phyloP scores from a whole-genome alignment of 2,329 filamentous ascomycete genomes.

The Aspergillus proliferans region DNA sequence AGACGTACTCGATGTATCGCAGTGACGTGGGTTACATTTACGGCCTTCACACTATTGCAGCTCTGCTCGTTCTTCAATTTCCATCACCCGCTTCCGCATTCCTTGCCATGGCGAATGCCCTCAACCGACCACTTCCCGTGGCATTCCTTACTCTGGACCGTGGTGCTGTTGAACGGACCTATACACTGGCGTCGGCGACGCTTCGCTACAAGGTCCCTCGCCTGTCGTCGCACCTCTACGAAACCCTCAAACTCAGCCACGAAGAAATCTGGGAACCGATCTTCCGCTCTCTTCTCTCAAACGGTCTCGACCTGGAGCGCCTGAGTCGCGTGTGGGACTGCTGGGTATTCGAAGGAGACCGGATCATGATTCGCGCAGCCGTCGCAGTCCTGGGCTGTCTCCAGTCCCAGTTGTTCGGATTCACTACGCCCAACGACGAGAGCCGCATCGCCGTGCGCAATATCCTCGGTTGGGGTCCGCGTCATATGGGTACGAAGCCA shows the following conservation, averaged over 20 bases:
- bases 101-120: constrained; percentile 53
- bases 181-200: constrained; percentile 50
- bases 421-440: constrained; percentile 32
- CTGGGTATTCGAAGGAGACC: constrained; percentile 56
- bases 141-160: constrained; percentile 56
- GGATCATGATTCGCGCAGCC: constrained; percentile 40
- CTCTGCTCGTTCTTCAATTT: constrained; percentile 53
- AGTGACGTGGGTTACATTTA: constrained; percentile 56
- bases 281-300: constrained; percentile 49
- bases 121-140: constrained; percentile 56
- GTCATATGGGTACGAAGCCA: constrained; percentile 23
- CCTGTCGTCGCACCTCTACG: constrained; percentile 48
- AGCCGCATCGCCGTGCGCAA: constrained; percentile 26
- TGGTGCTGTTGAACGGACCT: constrained; percentile 50
- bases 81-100: constrained; percentile 49
- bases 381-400: constrained; percentile 40
- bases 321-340: constrained; percentile 56
- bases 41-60: constrained; percentile 55
- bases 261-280: constrained; percentile 48
- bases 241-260: constrained; percentile 34
- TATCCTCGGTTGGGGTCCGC: constrained; percentile 34
- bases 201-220: constrained; percentile 54
- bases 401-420: constrained; percentile 36
- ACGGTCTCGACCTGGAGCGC: constrained; percentile 47
- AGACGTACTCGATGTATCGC: constrained; percentile 59